Conservation (phyloP, 148 eudicot genomes). For the Rhododendron ovatum region DNA sequence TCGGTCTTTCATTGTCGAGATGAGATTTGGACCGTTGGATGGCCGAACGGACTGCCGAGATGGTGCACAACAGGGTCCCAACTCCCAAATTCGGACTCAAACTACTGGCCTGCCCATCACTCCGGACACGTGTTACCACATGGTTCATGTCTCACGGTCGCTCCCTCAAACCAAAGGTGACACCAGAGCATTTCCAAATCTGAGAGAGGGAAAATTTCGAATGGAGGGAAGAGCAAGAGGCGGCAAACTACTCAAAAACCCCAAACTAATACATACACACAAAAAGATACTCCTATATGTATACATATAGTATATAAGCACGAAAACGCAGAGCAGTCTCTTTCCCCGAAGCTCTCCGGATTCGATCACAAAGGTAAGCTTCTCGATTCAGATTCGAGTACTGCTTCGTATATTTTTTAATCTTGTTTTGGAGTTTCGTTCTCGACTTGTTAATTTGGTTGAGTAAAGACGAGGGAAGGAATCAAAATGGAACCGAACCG, state of each 20-base stretch:
- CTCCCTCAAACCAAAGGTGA: neutral
- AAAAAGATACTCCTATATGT: neutral
- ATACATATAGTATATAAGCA: neutral
- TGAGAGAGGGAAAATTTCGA: neutral
- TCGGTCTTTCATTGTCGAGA: too few relatives aligned
- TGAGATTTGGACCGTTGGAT: too few relatives aligned
- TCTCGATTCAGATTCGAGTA: neutral
- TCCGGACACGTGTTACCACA: neutral
- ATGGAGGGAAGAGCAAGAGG: slow-evolving; percentile 8
- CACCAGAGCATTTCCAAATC: neutral
- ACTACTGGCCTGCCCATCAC: neutral
- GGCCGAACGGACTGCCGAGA: too few relatives aligned
- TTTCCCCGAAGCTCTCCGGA: neutral
- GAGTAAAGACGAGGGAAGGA: neutral
- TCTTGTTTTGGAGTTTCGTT: neutral
- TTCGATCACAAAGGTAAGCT: neutral
- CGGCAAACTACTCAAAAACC: neutral
- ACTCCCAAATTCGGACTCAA: too few relatives aligned
- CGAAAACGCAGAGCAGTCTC: neutral
- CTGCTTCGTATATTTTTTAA: neutral
- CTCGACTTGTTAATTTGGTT: neutral
- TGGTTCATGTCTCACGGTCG: neutral
- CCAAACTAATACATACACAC: neutral
- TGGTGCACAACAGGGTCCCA: too few relatives aligned
- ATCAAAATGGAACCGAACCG: neutral